phyloP scores from a whole-genome alignment of 257 asterid genomes.

The Knoxia roxburghii region DNA sequence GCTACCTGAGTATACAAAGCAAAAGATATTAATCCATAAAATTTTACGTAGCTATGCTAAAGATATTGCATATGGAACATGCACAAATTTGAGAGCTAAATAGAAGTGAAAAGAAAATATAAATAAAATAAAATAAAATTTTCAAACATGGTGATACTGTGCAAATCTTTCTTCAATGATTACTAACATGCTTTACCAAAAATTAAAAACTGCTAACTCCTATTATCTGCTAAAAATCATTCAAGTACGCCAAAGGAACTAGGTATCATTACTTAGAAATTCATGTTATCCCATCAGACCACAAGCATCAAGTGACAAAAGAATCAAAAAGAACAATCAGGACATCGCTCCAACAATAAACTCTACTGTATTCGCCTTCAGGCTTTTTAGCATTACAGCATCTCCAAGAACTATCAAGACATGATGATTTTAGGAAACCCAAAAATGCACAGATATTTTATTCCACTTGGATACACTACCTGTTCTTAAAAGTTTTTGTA shows the following conservation, averaged over 20 bases:
- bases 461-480: not conserved
- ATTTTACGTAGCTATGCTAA: not conserved
- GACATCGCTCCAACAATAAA: not conserved
- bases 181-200: not conserved
- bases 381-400: not conserved
- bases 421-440: not conserved
- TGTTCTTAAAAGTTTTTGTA: no score
- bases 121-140: no score
- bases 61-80: not conserved
- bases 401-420: not conserved
- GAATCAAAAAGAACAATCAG: no score
- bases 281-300: not conserved
- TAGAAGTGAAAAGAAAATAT: not conserved
- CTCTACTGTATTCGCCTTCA: not conserved
- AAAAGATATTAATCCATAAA: slow-evolving; percentile 8
- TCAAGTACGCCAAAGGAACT: not conserved
- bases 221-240: not conserved
- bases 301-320: not conserved
- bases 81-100: not conserved
- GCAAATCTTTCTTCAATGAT: not conserved
- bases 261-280: not conserved
- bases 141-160: not conserved
- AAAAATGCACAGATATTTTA: no score
- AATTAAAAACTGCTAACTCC: no score
- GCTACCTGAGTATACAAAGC: slow-evolving; percentile 60